A percentile compares a stretch with the other conserved stretches of the same genome.
Conservation (phyloP, 805 yeast genomes). For the Wickerhamomyces hampshirensis region DNA sequence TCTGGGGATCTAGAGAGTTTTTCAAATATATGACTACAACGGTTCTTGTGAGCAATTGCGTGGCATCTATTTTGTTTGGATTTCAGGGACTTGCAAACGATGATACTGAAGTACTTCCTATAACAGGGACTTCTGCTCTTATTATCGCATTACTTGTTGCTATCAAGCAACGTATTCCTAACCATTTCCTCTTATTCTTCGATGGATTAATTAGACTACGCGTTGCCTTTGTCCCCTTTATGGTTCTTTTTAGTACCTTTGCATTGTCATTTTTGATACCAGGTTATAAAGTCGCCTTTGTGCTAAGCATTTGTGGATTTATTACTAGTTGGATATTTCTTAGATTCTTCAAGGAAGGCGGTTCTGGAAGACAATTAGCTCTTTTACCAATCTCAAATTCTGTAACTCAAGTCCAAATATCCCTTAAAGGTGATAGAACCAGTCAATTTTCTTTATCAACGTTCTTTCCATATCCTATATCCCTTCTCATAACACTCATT, state of each 20-base stretch:
- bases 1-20: conserved; percentile 49
- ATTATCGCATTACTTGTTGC: conserved; percentile 49
- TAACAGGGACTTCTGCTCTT: conserved; percentile 16
- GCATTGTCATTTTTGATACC: conserved; percentile 19
- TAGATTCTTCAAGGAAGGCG: conserved; percentile 35
- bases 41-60: conserved; percentile 32
- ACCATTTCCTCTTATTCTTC: conserved; percentile 45
- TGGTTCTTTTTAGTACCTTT: conserved; percentile 17
- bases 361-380: conserved; percentile 40
- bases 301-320: conserved; percentile 27
- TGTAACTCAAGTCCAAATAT: conserved; percentile 10
- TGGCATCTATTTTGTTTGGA: conserved; percentile 28
- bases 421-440: conserved; percentile 26
- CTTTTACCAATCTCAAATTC: conserved; percentile 35
- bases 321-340: conserved; percentile 35
- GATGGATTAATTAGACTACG: conserved; percentile 37
- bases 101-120: conserved; percentile 10
- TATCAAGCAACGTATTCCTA: conserved; percentile 49
- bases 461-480: conserved; percentile 38
- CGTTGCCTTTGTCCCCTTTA: conserved; percentile 25
- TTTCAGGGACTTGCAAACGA: conserved; percentile 7
- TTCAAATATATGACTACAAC: conserved; percentile 35
- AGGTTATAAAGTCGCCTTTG: conserved; percentile 2
- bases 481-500: conserved; percentile 23
- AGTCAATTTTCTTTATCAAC: conserved; percentile 29